These are phyloP conservation scores for Asterophora lycoperdoides DNA, from an alignment of 768 basidiomycete species.

Conservation along the genomic window DNA sequence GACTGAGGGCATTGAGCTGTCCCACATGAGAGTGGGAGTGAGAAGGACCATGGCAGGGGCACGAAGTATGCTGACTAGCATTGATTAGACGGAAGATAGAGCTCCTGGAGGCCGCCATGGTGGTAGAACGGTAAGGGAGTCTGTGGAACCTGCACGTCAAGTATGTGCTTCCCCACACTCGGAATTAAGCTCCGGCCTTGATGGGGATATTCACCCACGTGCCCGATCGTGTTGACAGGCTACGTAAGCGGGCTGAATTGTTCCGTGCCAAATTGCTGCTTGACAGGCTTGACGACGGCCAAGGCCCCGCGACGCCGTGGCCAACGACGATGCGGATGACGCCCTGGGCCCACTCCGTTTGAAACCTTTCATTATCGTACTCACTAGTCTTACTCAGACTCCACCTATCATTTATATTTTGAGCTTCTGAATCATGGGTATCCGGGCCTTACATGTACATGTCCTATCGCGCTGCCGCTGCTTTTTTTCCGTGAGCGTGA, in stretches of 20 bases:
- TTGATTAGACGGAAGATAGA: conserved; percentile 72
- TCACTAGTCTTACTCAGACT: neutral
- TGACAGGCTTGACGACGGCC: too few relatives aligned
- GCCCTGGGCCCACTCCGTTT: too few relatives aligned
- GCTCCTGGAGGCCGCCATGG: conserved; percentile 53
- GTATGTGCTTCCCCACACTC: conserved; percentile 2
- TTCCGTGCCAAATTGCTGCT: too few relatives aligned
- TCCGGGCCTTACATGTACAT: neutral
- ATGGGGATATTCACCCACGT: conserved; percentile 8
- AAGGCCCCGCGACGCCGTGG: too few relatives aligned
- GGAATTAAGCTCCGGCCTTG: conserved; percentile 2
- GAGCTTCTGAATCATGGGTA: too few relatives aligned
- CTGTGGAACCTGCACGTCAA: neutral
- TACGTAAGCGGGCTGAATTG: neutral
- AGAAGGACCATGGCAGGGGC: conserved; percentile 75
- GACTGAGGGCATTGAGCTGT: conserved; percentile 48
- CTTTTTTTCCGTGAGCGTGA: too few relatives aligned
- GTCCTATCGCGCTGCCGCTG: neutral
- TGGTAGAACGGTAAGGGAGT: conserved; percentile 4
- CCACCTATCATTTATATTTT: neutral
- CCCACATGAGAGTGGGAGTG: conserved; percentile 37
- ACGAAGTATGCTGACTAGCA: conserved; percentile 65
- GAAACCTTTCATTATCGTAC: too few relatives aligned
- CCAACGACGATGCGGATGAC: too few relatives aligned
- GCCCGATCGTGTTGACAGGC: conserved; percentile 5